A percentile compares a stretch with the other conserved stretches of the same genome.
These are phyloP conservation scores for Neurospora africana DNA, from an alignment of 495 filamentous ascomycete species.

Conservation along the genomic window DNA sequence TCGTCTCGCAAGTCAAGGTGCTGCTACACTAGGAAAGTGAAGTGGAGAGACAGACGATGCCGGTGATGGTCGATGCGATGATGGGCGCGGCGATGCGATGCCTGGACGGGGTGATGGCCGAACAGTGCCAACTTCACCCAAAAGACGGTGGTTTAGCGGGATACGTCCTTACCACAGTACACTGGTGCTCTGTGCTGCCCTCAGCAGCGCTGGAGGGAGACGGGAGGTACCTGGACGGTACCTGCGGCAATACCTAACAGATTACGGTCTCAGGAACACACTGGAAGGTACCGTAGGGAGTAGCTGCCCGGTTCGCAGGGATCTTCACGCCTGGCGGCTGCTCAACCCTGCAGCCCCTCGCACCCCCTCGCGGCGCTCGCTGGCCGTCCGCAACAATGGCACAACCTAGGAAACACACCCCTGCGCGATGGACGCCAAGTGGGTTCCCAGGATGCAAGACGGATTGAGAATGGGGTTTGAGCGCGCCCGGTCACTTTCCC, in stretches of 20 bases:
- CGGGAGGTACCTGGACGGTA: background rate
- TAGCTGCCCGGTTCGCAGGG: conserved; percentile 12
- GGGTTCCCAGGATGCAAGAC: background rate
- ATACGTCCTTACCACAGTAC: background rate
- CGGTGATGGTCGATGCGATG: background rate
- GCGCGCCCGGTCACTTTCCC: conserved; percentile 21
- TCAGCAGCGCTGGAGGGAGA: background rate
- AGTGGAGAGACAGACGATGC: background rate
- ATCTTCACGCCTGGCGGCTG: conserved; percentile 12
- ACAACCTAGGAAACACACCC: background rate
- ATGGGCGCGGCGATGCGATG: background rate
- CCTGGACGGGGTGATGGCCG: background rate
- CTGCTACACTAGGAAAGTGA: background rate
- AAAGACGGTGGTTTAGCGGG: background rate
- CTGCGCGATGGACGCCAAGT: conserved; percentile 1
- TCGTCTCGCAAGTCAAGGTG: background rate
- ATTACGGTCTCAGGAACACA: background rate
- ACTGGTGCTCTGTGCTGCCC: background rate
- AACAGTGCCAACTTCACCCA: background rate
- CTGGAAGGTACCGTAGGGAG: background rate
- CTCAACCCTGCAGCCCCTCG: conserved; percentile 4
- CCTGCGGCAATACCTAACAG: background rate
- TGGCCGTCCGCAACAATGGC: background rate
- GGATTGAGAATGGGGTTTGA: conserved; percentile 20
- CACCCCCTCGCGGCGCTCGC: background rate